Conservation (phyloP, 306 rosid genomes). For the Lotus japonicus region DNA sequence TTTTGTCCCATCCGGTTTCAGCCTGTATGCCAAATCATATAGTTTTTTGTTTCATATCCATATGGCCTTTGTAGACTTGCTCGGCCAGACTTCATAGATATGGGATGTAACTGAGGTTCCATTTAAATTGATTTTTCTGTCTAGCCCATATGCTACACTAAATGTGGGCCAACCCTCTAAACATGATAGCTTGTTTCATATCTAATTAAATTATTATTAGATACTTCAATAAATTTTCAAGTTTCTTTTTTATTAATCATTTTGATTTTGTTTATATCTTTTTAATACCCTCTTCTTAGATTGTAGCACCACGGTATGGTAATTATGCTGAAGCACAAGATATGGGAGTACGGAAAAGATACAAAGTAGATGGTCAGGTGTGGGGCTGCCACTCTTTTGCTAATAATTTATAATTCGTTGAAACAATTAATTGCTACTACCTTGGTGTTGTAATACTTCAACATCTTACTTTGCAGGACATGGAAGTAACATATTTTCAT, state of each 20-base stretch:
- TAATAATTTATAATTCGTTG: neutral
- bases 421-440: neutral
- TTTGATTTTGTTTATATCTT: neutral
- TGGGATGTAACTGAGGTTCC: neutral
- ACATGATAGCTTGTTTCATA: neutral
- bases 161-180: neutral
- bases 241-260: neutral
- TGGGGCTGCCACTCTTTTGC: conserved; percentile 26
- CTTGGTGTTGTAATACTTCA: conserved; percentile 12
- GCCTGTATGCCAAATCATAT: too few relatives aligned
- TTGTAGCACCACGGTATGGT: conserved; percentile 71
- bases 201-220: neutral
- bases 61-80: neutral
- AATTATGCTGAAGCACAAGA: conserved; percentile 56
- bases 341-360: conserved; percentile 54
- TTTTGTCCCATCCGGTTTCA: too few relatives aligned
- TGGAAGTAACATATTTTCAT: conserved; percentile 72
- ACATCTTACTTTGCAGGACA: conserved; percentile 49
- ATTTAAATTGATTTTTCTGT: neutral
- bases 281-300: conserved; percentile 41
- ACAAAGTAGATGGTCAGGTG: conserved; percentile 81
- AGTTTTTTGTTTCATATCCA: neutral
- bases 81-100: neutral
- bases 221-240: neutral
- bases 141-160: neutral